phyloP scores from a whole-genome alignment of 164 flowering plant genomes.

The Aristolochia contorta region DNA sequence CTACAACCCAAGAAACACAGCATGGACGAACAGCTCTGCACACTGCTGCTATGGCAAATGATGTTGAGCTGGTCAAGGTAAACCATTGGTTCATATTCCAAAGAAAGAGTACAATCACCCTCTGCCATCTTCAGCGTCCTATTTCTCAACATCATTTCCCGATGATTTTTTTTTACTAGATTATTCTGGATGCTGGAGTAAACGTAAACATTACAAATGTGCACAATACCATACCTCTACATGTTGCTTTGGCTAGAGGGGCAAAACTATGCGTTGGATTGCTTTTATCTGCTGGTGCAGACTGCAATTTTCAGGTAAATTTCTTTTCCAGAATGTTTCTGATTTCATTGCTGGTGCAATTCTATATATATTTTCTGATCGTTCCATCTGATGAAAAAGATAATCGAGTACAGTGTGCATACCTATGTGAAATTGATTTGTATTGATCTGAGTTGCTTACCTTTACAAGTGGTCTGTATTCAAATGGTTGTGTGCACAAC shows the following conservation, averaged over 20 bases:
- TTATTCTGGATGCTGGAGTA: slow-evolving; percentile 90
- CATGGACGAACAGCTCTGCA: slow-evolving; percentile 85
- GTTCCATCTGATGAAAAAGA: too few relatives aligned
- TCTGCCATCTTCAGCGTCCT: neutral
- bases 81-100: neutral
- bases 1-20: slow-evolving; percentile 73
- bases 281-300: slow-evolving; percentile 81
- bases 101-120: too few relatives aligned
- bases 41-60: slow-evolving; percentile 92
- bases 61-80: slow-evolving; percentile 87
- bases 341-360: neutral
- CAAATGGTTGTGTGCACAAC: too few relatives aligned
- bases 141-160: neutral
- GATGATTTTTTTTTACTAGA: slow-evolving; percentile 26
- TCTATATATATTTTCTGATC: too few relatives aligned
- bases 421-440: too few relatives aligned
- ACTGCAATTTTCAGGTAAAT: slow-evolving; percentile 80
- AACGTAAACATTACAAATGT: slow-evolving; percentile 81
- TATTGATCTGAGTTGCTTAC: too few relatives aligned
- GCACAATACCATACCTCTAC: slow-evolving; percentile 86
- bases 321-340: neutral
- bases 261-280: slow-evolving; percentile 84
- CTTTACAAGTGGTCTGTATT: too few relatives aligned
- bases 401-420: too few relatives aligned
- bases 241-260: slow-evolving; percentile 96